Conservation (phyloP, 1,284 basidiomycete species). For the Amylostereum areolatum region DNA sequence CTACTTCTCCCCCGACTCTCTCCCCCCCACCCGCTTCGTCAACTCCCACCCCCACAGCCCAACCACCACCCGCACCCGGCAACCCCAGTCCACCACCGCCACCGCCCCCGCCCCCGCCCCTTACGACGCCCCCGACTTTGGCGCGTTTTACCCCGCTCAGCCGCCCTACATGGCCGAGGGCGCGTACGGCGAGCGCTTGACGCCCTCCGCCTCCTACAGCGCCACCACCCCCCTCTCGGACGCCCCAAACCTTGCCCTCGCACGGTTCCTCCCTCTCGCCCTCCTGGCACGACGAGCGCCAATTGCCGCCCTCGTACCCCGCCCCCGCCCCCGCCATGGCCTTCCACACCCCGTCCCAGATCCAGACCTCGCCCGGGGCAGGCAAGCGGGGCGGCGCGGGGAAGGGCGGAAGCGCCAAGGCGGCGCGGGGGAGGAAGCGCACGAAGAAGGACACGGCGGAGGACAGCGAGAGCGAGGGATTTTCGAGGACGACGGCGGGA, state of each 20-base stretch:
- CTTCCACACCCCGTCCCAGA: not conserved
- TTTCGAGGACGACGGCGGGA: not conserved
- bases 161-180: too few species aligned
- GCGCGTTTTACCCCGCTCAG: too few species aligned
- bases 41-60: too few species aligned
- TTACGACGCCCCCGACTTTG: too few species aligned
- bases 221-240: too few species aligned
- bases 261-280: not conserved
- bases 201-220: too few species aligned
- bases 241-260: not conserved
- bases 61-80: too few species aligned
- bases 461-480: constrained; percentile 1
- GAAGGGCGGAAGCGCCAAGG: not conserved
- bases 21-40: too few species aligned
- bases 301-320: not conserved
- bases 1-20: too few species aligned
- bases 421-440: not conserved
- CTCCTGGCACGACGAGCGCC: not conserved
- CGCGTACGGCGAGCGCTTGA: too few species aligned
- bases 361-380: not conserved
- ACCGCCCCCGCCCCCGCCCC: too few species aligned
- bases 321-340: not conserved
- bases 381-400: not conserved
- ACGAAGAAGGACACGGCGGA: not conserved
- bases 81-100: too few species aligned